These are phyloP conservation scores for Prunus persica DNA, from an alignment of 306 rosid genomes.

Conservation along the genomic window DNA sequence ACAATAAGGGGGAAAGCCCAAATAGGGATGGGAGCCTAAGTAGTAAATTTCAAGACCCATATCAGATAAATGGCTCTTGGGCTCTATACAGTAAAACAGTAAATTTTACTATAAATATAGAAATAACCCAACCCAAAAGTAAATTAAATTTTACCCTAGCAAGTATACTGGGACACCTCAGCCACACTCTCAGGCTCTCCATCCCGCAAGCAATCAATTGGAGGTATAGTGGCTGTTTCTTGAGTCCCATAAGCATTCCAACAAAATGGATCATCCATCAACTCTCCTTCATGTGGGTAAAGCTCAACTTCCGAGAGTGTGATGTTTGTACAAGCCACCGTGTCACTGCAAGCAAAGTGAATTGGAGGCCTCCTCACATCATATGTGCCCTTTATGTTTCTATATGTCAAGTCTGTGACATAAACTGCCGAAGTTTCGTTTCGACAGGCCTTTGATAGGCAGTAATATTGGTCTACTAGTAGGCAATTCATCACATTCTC, in stretches of 20 bases:
- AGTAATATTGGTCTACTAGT: conserved; percentile 83
- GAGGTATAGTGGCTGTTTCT: conserved; percentile 81
- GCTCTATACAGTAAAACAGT: conserved; percentile 27
- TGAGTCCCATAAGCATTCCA: conserved; percentile 93
- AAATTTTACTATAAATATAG: background rate
- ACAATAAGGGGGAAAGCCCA: conserved; percentile 5
- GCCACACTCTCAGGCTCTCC: conserved; percentile 51
- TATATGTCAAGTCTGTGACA: conserved; percentile 58
- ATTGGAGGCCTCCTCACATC: conserved; percentile 84
- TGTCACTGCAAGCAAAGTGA: conserved; percentile 93
- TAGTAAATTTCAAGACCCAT: background rate
- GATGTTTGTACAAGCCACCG: conserved; percentile 79
- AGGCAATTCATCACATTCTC: conserved; percentile 81
- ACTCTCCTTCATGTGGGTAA: conserved; percentile 66
- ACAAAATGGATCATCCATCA: conserved; percentile 85
- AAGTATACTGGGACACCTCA: conserved; percentile 47
- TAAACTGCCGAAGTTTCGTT: conserved; percentile 81
- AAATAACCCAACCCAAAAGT: background rate
- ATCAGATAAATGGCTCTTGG: conserved; percentile 19
- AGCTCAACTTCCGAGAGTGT: conserved; percentile 84
- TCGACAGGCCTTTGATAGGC: conserved; percentile 61
- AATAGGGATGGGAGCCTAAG: conserved; percentile 9
- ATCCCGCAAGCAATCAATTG: conserved; percentile 74
- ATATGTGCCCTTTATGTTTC: conserved; percentile 83
- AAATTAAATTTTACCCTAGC: conserved; percentile 25